Percentiles rank a stretch among this genome's conserved stretches.
Conservation (phyloP, 2,329 filamentous ascomycete genomes). For the Cladosporium sp. region DNA sequence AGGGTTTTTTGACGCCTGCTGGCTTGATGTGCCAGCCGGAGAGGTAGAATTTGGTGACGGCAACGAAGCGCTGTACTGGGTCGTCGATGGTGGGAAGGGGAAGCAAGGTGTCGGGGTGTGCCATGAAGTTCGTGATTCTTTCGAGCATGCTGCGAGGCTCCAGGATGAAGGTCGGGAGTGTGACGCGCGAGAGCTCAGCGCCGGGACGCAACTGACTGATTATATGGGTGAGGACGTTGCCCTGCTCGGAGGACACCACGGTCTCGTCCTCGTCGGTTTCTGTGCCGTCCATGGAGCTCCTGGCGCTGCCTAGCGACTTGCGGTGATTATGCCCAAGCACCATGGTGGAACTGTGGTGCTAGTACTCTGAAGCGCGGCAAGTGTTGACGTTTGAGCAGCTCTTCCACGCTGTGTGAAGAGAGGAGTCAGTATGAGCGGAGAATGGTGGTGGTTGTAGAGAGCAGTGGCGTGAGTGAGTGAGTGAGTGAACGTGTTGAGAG, state of each 20-base stretch:
- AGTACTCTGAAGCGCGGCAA: too few species aligned
- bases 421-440: not conserved
- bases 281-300: slow-evolving; percentile 40
- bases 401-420: not conserved
- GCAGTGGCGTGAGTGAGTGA: not conserved
- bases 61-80: slow-evolving; percentile 82
- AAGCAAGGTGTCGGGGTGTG: slow-evolving; percentile 91
- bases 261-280: slow-evolving; percentile 55
- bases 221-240: slow-evolving; percentile 94
- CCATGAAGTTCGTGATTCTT: slow-evolving; percentile 99
- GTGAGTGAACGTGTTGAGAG: not conserved
- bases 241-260: slow-evolving; percentile 85
- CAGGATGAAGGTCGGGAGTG: slow-evolving; percentile 94
- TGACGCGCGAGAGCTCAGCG: slow-evolving; percentile 90
- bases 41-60: slow-evolving; percentile 96
- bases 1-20: slow-evolving; percentile 93
- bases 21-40: slow-evolving; percentile 99
- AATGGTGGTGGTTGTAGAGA: too few species aligned
- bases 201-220: slow-evolving; percentile 95
- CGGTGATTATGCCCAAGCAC: slow-evolving; percentile 45
- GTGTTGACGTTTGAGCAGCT: not conserved
- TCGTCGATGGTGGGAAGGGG: slow-evolving; percentile 85
- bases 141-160: slow-evolving; percentile 98
- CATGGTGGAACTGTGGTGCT: too few species aligned
- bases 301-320: slow-evolving; percentile 40